phyloP scores from a whole-genome alignment of 2,329 filamentous ascomycete genomes.

The Colletotrichum orchidophilum region DNA sequence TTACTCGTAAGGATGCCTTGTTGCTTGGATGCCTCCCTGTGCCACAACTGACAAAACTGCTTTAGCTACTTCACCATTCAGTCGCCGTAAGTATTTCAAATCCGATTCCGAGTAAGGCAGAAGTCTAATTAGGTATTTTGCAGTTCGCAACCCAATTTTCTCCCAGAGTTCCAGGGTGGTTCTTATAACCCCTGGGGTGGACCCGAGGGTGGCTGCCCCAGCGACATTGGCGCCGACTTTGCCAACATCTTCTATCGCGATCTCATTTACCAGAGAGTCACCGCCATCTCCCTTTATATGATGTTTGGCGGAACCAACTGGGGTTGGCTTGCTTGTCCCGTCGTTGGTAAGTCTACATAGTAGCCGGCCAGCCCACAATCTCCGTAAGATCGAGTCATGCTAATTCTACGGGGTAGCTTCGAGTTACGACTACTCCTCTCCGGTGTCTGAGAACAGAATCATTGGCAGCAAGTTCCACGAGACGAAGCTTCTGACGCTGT shows the following conservation, averaged over 20 bases:
- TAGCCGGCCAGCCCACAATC: background rate
- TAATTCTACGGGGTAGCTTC: slow-evolving; percentile 47
- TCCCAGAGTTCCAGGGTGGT: slow-evolving; percentile 69
- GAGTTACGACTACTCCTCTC: slow-evolving; percentile 72
- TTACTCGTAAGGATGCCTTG: background rate
- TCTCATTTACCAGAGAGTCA: slow-evolving; percentile 67
- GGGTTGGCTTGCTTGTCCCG: slow-evolving; percentile 66
- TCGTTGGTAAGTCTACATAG: slow-evolving; percentile 47
- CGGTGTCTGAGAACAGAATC: slow-evolving; percentile 66
- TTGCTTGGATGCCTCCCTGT: accelerated
- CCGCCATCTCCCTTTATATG: slow-evolving; percentile 71
- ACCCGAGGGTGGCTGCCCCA: slow-evolving; percentile 62
- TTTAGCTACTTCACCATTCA: slow-evolving; percentile 42
- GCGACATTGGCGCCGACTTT: slow-evolving; percentile 66
- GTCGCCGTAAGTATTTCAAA: slow-evolving; percentile 39
- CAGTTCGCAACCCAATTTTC: slow-evolving; percentile 59
- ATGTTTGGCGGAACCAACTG: slow-evolving; percentile 72
- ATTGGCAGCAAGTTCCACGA: slow-evolving; percentile 70
- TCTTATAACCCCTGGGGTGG: slow-evolving; percentile 71
- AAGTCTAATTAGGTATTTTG: background rate
- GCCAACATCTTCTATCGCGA: slow-evolving; percentile 72
- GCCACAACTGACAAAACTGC: slow-evolving; percentile 21
- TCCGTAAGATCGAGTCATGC: background rate
- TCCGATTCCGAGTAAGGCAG: background rate
- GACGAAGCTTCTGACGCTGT: slow-evolving; percentile 68